Evolutionary conservation across 495 filamentous ascomycete genomes (phyloP).

Genomic region (Daldinia concentrica): DNA sequence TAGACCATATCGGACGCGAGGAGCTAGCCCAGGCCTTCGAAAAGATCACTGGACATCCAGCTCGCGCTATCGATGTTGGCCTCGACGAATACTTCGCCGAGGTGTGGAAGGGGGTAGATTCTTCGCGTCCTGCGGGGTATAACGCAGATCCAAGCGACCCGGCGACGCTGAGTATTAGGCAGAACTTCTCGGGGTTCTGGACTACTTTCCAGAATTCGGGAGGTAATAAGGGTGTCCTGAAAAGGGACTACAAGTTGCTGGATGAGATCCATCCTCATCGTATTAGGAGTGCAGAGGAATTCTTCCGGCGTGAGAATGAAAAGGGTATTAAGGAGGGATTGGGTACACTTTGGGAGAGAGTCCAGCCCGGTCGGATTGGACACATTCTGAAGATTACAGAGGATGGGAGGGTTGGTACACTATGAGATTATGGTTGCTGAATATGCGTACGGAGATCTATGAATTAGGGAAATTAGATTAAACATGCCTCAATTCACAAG

Average conservation of each 20-base stretch:
- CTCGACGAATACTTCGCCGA: constrained; percentile 56
- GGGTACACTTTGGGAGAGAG: constrained; percentile 49
- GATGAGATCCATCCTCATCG: constrained; percentile 63
- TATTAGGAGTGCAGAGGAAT: constrained; percentile 61
- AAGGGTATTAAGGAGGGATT: constrained; percentile 42
- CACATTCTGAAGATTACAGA: constrained; percentile 50
- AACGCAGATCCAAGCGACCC: constrained; percentile 53
- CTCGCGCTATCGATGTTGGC: constrained; percentile 52
- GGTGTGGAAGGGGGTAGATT: constrained; percentile 28
- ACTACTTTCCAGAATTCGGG: constrained; percentile 55
- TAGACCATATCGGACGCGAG: constrained; percentile 55
- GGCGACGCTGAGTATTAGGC: constrained; percentile 54
- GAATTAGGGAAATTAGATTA: not conserved
- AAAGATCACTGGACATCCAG: constrained; percentile 62
- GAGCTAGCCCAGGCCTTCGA: constrained; percentile 62
- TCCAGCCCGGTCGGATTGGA: constrained; percentile 43
- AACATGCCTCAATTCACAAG: not conserved
- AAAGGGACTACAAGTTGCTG: constrained; percentile 60
- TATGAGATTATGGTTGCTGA: constrained; percentile 33
- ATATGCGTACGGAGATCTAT: not conserved
- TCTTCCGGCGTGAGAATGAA: constrained; percentile 56
- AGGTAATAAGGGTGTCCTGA: constrained; percentile 50
- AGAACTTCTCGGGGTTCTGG: constrained; percentile 67
- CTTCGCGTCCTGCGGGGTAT: constrained; percentile 47
- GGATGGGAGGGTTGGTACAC: constrained; percentile 44